phyloP scores from a whole-genome alignment of 1,284 basidiomycete genomes.

The Ganoderma meredithae region DNA sequence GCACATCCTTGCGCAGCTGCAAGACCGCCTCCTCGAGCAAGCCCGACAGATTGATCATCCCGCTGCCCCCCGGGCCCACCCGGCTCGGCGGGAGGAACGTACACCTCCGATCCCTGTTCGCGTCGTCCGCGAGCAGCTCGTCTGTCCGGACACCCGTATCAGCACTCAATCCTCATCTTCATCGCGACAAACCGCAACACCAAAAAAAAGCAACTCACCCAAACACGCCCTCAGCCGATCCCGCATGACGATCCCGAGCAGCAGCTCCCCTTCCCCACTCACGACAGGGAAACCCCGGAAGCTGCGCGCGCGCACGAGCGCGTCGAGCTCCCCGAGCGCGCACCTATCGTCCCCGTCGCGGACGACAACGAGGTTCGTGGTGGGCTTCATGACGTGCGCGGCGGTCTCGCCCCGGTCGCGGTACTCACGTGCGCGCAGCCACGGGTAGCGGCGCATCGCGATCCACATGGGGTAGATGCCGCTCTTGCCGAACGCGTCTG shows the following conservation, averaged over 20 bases:
- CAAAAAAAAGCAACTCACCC: constrained; percentile 46
- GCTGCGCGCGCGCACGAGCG: constrained; percentile 50
- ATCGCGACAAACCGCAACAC: background rate
- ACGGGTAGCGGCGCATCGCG: constrained; percentile 74
- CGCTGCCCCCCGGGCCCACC: constrained; percentile 32
- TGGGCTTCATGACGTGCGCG: constrained; percentile 66
- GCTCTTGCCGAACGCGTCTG: constrained; percentile 73
- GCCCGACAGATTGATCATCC: constrained; percentile 54
- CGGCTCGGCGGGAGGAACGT: constrained; percentile 43
- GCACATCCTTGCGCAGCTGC: constrained; percentile 70
- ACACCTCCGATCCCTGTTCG: constrained; percentile 44
- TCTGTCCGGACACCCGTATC: constrained; percentile 32
- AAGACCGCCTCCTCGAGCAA: constrained; percentile 66
- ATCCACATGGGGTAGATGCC: constrained; percentile 83
- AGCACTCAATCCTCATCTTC: background rate
- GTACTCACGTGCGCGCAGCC: constrained; percentile 75
- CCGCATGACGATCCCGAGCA: constrained; percentile 68
- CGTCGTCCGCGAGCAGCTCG: constrained; percentile 43
- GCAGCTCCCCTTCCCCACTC: constrained; percentile 50
- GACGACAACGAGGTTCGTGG: constrained; percentile 58
- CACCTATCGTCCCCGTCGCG: constrained; percentile 41
- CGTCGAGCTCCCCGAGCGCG: constrained; percentile 59
- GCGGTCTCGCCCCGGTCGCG: constrained; percentile 71
- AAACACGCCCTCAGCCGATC: constrained; percentile 59
- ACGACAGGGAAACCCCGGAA: constrained; percentile 74